Evolutionary conservation across 202 grass and related monocot species (phyloP).

Genomic region (Brachypodium distachyon): DNA sequence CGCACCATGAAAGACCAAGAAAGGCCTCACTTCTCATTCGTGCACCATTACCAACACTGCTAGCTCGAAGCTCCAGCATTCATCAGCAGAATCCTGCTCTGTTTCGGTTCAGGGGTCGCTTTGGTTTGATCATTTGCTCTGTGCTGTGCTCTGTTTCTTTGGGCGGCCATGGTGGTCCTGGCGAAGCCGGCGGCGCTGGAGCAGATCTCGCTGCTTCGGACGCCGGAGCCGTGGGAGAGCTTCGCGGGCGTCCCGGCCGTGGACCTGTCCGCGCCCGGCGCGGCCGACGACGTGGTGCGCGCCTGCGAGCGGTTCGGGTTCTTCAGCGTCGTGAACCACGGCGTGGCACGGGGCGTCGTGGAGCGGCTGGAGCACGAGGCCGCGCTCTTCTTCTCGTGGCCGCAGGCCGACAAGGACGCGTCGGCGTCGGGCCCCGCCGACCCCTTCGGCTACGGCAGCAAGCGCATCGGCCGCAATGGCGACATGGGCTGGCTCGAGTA

Average conservation of each 20-base stretch:
- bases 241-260: constrained; percentile 39
- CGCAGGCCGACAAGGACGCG: constrained; percentile 66
- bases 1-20: constrained; percentile 29
- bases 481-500: constrained; percentile 90
- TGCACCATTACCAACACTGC: constrained; percentile 4
- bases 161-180: constrained; percentile 61
- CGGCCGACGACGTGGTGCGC: constrained; percentile 19
- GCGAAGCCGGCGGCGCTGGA: constrained; percentile 50
- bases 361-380: constrained; percentile 46
- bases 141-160: neutral
- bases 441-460: constrained; percentile 80
- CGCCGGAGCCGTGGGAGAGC: constrained; percentile 2
- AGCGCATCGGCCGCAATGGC: constrained; percentile 63
- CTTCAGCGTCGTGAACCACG: constrained; percentile 65
- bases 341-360: constrained; percentile 32
- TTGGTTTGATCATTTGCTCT: neutral
- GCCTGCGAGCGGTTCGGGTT: constrained; percentile 71
- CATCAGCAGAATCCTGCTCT: neutral
- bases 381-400: constrained; percentile 47
- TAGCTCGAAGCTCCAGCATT: constrained; percentile 14
- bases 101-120: neutral
- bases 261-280: constrained; percentile 32
- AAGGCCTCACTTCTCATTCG: neutral
- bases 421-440: constrained; percentile 27
- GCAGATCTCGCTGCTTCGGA: constrained; percentile 47